phyloP scores from a whole-genome alignment of 495 filamentous ascomycete genomes.

The Platismatia glauca region DNA sequence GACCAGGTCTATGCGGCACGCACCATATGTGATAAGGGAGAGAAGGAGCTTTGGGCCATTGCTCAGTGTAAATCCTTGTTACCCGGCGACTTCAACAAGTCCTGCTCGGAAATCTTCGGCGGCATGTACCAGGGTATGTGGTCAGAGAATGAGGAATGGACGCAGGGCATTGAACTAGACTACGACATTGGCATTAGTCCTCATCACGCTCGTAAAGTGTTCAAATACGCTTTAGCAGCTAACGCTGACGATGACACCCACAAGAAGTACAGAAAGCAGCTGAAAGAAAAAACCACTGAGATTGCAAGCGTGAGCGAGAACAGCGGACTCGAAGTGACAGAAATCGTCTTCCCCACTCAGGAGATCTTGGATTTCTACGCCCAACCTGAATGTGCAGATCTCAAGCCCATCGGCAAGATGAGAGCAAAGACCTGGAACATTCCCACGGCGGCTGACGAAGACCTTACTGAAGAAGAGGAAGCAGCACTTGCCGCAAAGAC shows the following conservation, averaged over 20 bases:
- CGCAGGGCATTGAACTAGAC: constrained; percentile 22
- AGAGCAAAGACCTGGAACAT: constrained; percentile 36
- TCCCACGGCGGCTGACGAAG: constrained; percentile 32
- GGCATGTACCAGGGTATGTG: constrained; percentile 37
- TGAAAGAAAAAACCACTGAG: constrained; percentile 22
- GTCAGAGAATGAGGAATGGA: constrained; percentile 30
- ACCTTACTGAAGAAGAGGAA: constrained; percentile 38
- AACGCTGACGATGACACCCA: constrained; percentile 34
- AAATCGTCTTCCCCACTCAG: constrained; percentile 35
- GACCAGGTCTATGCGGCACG: constrained; percentile 58
- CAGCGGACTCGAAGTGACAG: constrained; percentile 49
- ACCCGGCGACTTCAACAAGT: constrained; percentile 70
- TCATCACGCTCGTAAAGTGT: constrained; percentile 35
- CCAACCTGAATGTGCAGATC: constrained; percentile 28
- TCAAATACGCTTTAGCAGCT: constrained; percentile 38
- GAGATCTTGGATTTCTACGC: constrained; percentile 38
- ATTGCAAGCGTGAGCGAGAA: constrained; percentile 32
- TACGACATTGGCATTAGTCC: constrained; percentile 29
- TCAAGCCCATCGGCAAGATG: constrained; percentile 39
- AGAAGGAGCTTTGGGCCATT: constrained; percentile 54
- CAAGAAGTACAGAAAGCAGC: constrained; percentile 27
- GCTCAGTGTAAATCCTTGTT: constrained; percentile 39
- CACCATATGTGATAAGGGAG: constrained; percentile 56
- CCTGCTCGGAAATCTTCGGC: constrained; percentile 51
- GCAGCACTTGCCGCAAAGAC: constrained; percentile 2